Percentiles rank a stretch among this genome's conserved stretches.
Evolutionary conservation across 2,329 filamentous ascomycete genomes (phyloP).

Genomic region (Ceratocystis cacaofunesta): DNA sequence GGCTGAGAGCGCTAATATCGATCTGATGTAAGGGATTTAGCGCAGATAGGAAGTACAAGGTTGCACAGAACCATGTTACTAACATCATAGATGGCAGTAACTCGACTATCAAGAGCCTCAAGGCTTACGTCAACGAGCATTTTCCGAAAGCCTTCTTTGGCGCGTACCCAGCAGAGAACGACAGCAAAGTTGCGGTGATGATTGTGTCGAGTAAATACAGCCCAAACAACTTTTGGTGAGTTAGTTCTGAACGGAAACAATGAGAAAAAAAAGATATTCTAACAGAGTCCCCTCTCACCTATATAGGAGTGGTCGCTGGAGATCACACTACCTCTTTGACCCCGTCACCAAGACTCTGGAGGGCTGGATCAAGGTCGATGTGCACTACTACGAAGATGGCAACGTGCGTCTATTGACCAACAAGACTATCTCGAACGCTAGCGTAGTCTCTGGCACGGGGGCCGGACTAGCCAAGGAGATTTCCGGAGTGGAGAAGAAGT

Average conservation of each 20-base stretch:
- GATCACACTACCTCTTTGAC: slow-evolving; percentile 68
- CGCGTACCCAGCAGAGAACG: slow-evolving; percentile 65
- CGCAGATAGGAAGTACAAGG: not conserved
- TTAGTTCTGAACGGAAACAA: not conserved
- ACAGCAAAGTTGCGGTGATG: slow-evolving; percentile 62
- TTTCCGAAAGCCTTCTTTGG: slow-evolving; percentile 70
- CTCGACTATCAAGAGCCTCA: slow-evolving; percentile 65
- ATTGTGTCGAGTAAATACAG: slow-evolving; percentile 95
- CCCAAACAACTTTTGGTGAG: slow-evolving; percentile 90
- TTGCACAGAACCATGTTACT: no score
- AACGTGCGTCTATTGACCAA: slow-evolving; percentile 89
- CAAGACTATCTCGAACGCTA: slow-evolving; percentile 51
- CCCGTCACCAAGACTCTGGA: slow-evolving; percentile 53
- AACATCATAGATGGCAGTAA: slow-evolving; percentile 33
- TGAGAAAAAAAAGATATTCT: not conserved
- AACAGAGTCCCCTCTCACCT: not conserved
- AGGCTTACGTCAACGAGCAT: slow-evolving; percentile 69
- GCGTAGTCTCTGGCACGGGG: slow-evolving; percentile 46
- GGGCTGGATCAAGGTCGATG: slow-evolving; percentile 79
- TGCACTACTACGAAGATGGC: slow-evolving; percentile 99
- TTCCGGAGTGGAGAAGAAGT: slow-evolving; percentile 68
- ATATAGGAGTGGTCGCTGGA: slow-evolving; percentile 84
- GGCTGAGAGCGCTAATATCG: slow-evolving; percentile 59
- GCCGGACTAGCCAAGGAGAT: slow-evolving; percentile 65
- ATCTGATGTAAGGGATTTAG: slow-evolving; percentile 53